Evolutionary conservation across 2,329 filamentous ascomycete species (phyloP).

Genomic region (Diaporthe sp.): DNA sequence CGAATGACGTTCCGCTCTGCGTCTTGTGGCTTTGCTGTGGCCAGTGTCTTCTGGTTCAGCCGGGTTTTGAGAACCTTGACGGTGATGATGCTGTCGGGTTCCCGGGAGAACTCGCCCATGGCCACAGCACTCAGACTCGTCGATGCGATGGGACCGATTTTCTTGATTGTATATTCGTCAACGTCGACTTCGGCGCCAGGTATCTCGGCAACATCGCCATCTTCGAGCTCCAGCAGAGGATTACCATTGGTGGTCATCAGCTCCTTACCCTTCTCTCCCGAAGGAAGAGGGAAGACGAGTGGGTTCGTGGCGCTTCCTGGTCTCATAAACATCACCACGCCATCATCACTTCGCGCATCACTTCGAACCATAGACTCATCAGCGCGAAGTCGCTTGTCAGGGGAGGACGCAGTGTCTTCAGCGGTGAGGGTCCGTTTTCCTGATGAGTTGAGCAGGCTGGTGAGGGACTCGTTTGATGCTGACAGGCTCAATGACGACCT

Average conservation of each 20-base stretch:
- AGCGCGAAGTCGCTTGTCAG: slow-evolving; percentile 59
- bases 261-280: slow-evolving; percentile 61
- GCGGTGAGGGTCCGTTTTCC: slow-evolving; percentile 65
- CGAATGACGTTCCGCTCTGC: slow-evolving; percentile 69
- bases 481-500: slow-evolving; percentile 50
- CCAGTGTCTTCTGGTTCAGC: slow-evolving; percentile 46
- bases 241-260: slow-evolving; percentile 62
- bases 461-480: slow-evolving; percentile 43
- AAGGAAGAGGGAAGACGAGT: slow-evolving; percentile 66
- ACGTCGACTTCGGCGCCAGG: slow-evolving; percentile 61
- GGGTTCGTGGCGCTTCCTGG: slow-evolving; percentile 59
- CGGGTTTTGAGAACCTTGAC: slow-evolving; percentile 73
- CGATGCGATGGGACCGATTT: slow-evolving; percentile 68
- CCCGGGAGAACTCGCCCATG: slow-evolving; percentile 66
- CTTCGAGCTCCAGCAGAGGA: slow-evolving; percentile 65
- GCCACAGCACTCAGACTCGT: slow-evolving; percentile 70
- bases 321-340: slow-evolving; percentile 69
- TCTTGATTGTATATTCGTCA: slow-evolving; percentile 69
- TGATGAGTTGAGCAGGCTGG: slow-evolving; percentile 58
- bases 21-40: slow-evolving; percentile 61
- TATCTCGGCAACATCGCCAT: slow-evolving; percentile 64
- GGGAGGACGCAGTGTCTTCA: slow-evolving; percentile 54
- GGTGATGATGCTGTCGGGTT: slow-evolving; percentile 68
- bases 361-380: slow-evolving; percentile 46
- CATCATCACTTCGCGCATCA: slow-evolving; percentile 59